Percentiles rank a stretch among this genome's conserved stretches.
Conservation (phyloP, 371 early-diverging fungal species). For the Paraphysoderma sedebokerense region DNA sequence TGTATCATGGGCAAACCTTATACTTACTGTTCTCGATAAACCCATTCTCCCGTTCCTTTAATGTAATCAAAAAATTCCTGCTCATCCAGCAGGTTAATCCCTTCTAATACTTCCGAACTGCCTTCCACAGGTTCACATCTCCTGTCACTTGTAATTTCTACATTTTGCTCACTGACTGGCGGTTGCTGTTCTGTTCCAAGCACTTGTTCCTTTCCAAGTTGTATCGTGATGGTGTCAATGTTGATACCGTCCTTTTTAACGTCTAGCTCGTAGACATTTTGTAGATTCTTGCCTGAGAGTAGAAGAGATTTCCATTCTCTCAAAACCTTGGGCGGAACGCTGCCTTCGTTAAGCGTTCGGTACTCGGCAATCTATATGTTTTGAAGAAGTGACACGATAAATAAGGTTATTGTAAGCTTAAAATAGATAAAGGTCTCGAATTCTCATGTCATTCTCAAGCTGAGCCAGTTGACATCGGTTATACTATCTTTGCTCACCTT, state of each 20-base stretch:
- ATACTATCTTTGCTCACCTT: conserved; percentile 11
- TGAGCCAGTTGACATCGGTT: not conserved
- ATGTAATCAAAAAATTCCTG: conserved; percentile 29
- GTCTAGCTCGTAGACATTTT: conserved; percentile 9
- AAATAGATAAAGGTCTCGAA: no score
- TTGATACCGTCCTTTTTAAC: conserved; percentile 14
- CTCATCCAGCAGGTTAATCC: conserved; percentile 20
- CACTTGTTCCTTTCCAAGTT: not conserved
- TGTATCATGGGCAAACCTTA: no score
- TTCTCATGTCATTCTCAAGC: no score
- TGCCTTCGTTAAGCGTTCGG: conserved; percentile 19
- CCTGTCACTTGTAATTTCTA: no score
- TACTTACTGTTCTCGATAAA: conserved; percentile 7
- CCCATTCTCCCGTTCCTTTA: conserved; percentile 17
- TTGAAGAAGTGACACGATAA: not conserved
- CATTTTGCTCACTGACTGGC: not conserved
- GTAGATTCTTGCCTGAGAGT: conserved; percentile 14
- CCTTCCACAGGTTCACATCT: no score
- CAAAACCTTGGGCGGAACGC: conserved; percentile 15
- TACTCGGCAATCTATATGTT: conserved; percentile 17
- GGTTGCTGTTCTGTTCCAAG: not conserved
- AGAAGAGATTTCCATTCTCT: conserved; percentile 31
- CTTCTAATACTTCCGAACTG: no score
- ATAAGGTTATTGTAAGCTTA: not conserved
- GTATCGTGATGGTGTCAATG: not conserved